A percentile compares a stretch with the other conserved stretches of the same genome.
phyloP scores from a whole-genome alignment of 192 early-diverging fungal genomes.

The Entomortierella lignicola region DNA sequence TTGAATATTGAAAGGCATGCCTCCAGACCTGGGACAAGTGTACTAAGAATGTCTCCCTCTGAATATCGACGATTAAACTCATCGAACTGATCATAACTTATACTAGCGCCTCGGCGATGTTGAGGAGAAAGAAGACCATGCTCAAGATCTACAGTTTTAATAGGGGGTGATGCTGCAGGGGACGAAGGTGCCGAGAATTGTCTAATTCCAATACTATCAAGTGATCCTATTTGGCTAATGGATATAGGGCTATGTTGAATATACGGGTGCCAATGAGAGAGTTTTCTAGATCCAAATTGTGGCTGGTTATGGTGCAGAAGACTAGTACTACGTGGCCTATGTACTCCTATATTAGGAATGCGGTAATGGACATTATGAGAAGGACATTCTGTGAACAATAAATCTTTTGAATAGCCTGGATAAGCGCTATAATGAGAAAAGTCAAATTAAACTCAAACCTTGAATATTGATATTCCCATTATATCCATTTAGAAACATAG shows the following conservation, averaged over 20 bases:
- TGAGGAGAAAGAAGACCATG: constrained; percentile 1
- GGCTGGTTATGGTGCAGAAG: no score
- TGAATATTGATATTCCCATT: not conserved
- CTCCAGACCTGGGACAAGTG: constrained; percentile 11
- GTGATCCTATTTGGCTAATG: not conserved
- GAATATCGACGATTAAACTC: constrained; percentile 33
- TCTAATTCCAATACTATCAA: not conserved
- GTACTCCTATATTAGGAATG: no score
- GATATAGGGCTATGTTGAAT: constrained; percentile 2
- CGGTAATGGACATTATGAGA: no score
- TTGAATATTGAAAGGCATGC: constrained; percentile 8
- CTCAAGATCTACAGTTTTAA: not conserved
- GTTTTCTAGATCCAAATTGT: no score
- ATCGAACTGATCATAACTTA: not conserved
- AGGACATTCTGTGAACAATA: no score
- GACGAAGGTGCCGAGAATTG: constrained; percentile 32
- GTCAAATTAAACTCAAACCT: no score
- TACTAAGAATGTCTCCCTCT: constrained; percentile 27
- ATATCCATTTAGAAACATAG: no score
- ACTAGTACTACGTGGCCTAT: no score
- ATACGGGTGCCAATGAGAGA: constrained; percentile 40
- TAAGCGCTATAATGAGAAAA: no score
- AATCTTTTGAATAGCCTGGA: no score
- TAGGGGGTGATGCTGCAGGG: not conserved
- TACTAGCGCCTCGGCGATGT: constrained; percentile 31